Base-by-base conservation (phyloP, 352 stramenopile species). In the Globisporangium spiculum region DNA sequence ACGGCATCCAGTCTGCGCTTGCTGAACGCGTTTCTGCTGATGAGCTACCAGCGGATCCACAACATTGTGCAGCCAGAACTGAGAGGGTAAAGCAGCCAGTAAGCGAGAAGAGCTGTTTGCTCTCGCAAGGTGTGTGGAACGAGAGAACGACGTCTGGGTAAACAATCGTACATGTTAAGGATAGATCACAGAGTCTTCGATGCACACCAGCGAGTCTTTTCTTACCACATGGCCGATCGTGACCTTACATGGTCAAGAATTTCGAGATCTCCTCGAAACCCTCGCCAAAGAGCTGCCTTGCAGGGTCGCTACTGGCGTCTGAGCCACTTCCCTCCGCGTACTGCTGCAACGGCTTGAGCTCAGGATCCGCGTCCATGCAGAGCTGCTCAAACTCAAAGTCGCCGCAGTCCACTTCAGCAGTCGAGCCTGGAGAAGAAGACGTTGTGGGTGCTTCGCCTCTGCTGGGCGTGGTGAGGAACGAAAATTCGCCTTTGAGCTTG, bases 11-110 rank as follows among this genome's bases (percentile, higher is more conserved):
- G 86, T 70, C 78, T 96, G 41, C 79, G 73, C 44, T 68, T 78
- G 14, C 76, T 96, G 4, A 96, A 96, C 48, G 77, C 82, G 12
- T 96, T 96, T 55, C 63, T 95, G 46, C 63, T 93, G 50, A 93
- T 94, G 84, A 93, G 81, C 22, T 96, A 93, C 60, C 78, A 94
- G 66, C 85, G 87, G 16, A 92, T 96, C 46, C 86, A 93, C 70
- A 81, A 80, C 67, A 83, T 92, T 60, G 84, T 95, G 30, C 77
- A 90, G 38, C 83, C 83, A 0, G 81, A 91, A 27, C 60, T 73
- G 27, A 76, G 76, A n/a, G 66, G 32, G 16, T 52, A 52, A 52
- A 24, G 18, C 8, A 50, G 6, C 6, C 32, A 38, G 8, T 38
- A 38, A 50, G 16, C 4, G 16, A 44, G 36, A 7, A 16, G 14